Base-by-base conservation (phyloP, 2,329 filamentous ascomycete genomes). In the Arthrinium phaeospermum region DNA sequence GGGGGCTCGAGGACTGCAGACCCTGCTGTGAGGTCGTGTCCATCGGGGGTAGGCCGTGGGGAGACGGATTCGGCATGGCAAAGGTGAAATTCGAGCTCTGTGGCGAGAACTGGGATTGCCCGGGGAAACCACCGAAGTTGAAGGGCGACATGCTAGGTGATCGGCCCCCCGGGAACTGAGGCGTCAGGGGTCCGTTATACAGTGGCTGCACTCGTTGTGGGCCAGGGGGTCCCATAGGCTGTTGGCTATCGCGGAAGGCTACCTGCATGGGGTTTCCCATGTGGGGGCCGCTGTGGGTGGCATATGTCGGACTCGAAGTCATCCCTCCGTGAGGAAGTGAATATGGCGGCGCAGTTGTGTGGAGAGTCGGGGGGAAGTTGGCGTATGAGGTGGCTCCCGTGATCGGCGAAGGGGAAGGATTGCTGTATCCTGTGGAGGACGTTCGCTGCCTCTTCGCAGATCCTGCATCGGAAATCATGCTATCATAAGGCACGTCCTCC, bases 1-100 rank as follows among this genome's bases (percentile, higher is more conserved):
- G 68, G 37, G 68, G 68, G 34, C 68, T 70, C 12, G 68, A 70
- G 27, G 68, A 70, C 1, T 34, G 68, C 10, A 70, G 30, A 34
- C 30, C 16, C 34, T 27, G 45, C 45, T 68, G 67, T 22, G 41
- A 68, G 24, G 67, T 46, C 12, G 45, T 68, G 44, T 64, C 57
- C 67, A 68, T 68, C 14, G 67, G 67, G 10, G 67, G 67, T n/a
- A 68, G 30, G 41, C 45, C 41, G 24, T 68, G 67, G n/a, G 27
- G 19, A 34, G 49, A 51, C 12, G 57, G 57, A 14, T 24, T 64
- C 19, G 57, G 30, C 57, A 64, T 41, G 8, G 57, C 34, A 64
- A 64, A 64, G 1, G 30, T 64, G 22, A 64, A 64, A 14, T 14
- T 41, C 3, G 57, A n/a, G 57, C n/a, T 37, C 45, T 47, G 67